Base-by-base conservation (phyloP, 768 basidiomycete genomes). In the Pleurotus tuber-regium region DNA sequence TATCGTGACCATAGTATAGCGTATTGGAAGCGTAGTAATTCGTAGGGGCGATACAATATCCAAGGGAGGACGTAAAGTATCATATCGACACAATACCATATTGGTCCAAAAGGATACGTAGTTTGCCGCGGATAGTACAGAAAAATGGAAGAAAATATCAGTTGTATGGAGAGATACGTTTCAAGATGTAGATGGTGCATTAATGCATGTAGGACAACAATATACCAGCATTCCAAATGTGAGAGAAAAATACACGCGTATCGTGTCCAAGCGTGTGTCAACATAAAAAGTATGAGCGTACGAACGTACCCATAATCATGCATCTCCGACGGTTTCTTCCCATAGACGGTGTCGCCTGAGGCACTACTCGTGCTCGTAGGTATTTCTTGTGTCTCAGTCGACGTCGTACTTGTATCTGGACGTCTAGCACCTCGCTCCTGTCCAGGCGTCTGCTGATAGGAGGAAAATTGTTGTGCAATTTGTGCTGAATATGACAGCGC, bases 291-390 rank as follows among this genome's bases (percentile, higher is more conserved):
- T 26, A 39, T 39, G 36, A 50, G 18, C 25, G 35, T 26, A 40
- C 2, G 50, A 53, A 74, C 88, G 86, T 77, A 90, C 88, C 88
- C 88, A 75, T 83, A 83, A 64, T 90, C 88, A 54, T 86, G 84
- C 84, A 86, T 86, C 64, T 89, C 87, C 16, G 80, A 80, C 7
- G 83, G 83, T 56, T 84, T 79, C 60, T 84, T 75, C 14, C 79
- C 75, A 62, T 78, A 77, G 11, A 80, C 72, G 41, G 69, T 72
- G 49, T 75, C 70, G 26, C 60, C 54, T 1, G 60, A 58, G 5
- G 57, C 43, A 14, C 57, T 26, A 21, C 59, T 63, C 46, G 66
- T 62, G n/a, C n/a, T n/a, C 16, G 65, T 54, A 11, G 65, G 44
- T n/a, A 64, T 61, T 35, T 69, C 66, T 44, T 70, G 72, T 9